Base-by-base conservation (phyloP, 495 filamentous ascomycete genomes). In the Aspergillus bridgeri region DNA sequence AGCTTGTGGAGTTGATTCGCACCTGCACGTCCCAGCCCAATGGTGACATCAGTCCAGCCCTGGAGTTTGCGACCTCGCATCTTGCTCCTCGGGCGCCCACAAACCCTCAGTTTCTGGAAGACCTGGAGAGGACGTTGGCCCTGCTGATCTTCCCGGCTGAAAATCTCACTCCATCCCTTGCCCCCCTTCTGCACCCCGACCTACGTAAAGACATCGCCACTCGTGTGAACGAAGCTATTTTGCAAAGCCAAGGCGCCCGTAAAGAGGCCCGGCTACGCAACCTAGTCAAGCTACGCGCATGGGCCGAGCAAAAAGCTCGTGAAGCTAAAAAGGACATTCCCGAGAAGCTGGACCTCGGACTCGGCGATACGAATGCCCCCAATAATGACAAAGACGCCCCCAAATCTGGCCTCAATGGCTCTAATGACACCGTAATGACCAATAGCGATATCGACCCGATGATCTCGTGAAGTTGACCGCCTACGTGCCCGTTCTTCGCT, bases 1-100 rank as follows among this genome's bases (percentile, higher is more conserved):
- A 99, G 65, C 80, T 99, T 17, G 87, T 98, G 48, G 94, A 98
- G 73, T 79, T 98, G 56, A 98, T 99, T 66, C 89, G 91, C 22
- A 76, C 75, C 27, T 91, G 83, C 74, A 89, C 81, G 23, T 69
- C 82, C 7, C 71, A 72, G 29, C 79, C 83, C 17, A 82, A 84
- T 59, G 82, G 84, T 25, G 90, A 96, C 66, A 92, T 96, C 60
- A 86, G 77, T 11, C 86, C 88, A 15, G 93, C 91, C 5, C 72
- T 99, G 49, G 83, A 85, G 48, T 99, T 99, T 73, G 94, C 94
- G 15, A 91, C 88, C 0, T 82, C 83, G 22, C 86, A 96, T 60
- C 79, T 99, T 20, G 92, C 89, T 7, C 94, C 95, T 2, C 86
- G 90, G 33, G 94, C 93, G 1, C 85, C 92, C 4, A 88, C 83